These are phyloP conservation scores for Fusarium veterinarium DNA, from an alignment of 2,329 filamentous ascomycete genomes.

Conservation along the genomic window DNA sequence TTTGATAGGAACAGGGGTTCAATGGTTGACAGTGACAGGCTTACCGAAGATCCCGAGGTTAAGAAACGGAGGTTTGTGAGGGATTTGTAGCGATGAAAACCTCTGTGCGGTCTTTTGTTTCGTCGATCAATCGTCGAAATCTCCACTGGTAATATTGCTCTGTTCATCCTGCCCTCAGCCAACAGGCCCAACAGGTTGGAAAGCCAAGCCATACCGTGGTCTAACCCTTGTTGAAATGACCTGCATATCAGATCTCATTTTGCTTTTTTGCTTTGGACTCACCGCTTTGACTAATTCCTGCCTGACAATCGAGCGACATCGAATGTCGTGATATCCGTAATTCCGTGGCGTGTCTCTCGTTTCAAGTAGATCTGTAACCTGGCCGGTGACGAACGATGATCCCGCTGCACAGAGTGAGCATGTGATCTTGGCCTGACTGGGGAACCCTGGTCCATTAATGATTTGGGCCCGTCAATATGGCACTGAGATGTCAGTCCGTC, in stretches of 20 bases:
- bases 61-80: not conserved
- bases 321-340: not conserved
- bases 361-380: not conserved
- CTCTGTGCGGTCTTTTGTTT: not conserved
- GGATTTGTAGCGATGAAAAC: not conserved
- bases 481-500: not conserved
- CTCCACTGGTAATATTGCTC: not conserved
- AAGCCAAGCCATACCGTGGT: not conserved
- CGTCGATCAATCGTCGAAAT: not conserved
- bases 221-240: not conserved
- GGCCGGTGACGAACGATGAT: not conserved
- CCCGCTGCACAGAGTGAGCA: not conserved
- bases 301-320: not conserved
- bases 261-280: not conserved
- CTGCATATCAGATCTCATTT: not conserved
- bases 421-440: not conserved
- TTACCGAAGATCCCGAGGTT: not conserved
- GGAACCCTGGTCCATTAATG: not conserved
- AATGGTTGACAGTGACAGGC: too few relatives aligned
- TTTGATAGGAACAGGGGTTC: not conserved
- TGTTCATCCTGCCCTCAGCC: not conserved
- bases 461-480: not conserved
- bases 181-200: not conserved
- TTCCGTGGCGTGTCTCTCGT: not conserved
- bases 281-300: not conserved